These are phyloP conservation scores for Trichosporon sp. DNA, from an alignment of 1,284 basidiomycete species.

Conservation along the genomic window DNA sequence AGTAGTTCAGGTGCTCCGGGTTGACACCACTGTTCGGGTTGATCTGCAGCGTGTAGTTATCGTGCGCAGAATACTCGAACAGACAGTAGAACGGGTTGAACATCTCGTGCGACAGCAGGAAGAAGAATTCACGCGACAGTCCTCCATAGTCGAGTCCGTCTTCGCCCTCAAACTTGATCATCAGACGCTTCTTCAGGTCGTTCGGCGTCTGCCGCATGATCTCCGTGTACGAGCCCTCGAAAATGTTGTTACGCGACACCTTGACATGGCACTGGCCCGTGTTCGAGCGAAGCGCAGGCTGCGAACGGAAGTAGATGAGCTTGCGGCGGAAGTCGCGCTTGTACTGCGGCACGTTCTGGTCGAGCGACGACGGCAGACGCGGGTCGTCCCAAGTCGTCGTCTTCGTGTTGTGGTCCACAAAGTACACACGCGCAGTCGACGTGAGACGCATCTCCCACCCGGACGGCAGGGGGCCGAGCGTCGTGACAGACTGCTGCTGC, in stretches of 20 bases:
- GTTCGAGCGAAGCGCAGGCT: conserved; percentile 83
- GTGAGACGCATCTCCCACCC: conserved; percentile 98
- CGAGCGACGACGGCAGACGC: conserved; percentile 62
- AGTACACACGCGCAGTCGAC: conserved; percentile 86
- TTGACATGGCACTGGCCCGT: conserved; percentile 96
- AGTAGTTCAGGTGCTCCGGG: conserved; percentile 98
- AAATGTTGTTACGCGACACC: conserved; percentile 82
- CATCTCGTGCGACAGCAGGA: conserved; percentile 96
- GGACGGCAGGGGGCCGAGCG: conserved; percentile 89
- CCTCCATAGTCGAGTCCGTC: conserved; percentile 98
- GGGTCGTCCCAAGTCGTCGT: conserved; percentile 97
- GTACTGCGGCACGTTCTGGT: conserved; percentile 94
- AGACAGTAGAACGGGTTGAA: conserved; percentile 99
- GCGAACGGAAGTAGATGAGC: conserved; percentile 97
- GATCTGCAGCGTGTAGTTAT: conserved; percentile 98
- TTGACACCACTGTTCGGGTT: conserved; percentile 97
- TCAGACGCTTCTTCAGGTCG: conserved; percentile 91
- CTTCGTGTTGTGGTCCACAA: conserved; percentile 88
- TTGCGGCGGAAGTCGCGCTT: conserved; percentile 98
- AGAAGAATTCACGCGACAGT: conserved; percentile 98
- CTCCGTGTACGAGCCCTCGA: conserved; percentile 94
- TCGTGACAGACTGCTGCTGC: conserved; percentile 73
- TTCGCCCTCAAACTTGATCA: conserved; percentile 99
- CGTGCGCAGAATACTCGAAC: conserved; percentile 98
- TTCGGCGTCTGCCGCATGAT: conserved; percentile 88